Evolutionary conservation across 495 filamentous ascomycete genomes (phyloP), one percentile per base, ranked within the genome.

Genomic region (Aspergillus ostianus): DNA sequence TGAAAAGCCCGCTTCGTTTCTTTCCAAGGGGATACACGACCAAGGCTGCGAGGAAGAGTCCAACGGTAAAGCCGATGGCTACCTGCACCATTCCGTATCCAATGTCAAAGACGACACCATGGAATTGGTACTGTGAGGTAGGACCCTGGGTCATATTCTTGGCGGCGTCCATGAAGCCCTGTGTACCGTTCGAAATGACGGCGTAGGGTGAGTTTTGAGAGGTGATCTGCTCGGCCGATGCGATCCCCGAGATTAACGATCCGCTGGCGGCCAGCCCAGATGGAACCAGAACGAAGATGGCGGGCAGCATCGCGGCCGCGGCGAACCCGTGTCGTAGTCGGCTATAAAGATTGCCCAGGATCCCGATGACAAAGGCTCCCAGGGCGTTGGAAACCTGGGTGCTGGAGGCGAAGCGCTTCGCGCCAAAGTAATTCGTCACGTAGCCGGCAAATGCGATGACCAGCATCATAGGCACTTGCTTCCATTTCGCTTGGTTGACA

Each of bases 211-310:
- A 77, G 2, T 73, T 72, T 6, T 76, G 78, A 53, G 78, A 81
- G 13, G 84, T 88, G 57, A 98, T 85, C 65, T 91, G 82, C 66
- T 96, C 86, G 2, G 92, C 93, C 15, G 85, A 87, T n/a, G 84
- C 85, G 45, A 98, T 80, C 8, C 94, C 93, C n/a, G 84, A 86
- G 15, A 98, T 79, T 58, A 97, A 74, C 10, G 87, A 90, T 2
- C 93, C 93, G 30, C 85, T 85, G 5, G 91, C 92, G 0, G 94
- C 91, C 13, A 98, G 80, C 4, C 93, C 93, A 15, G 88, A 92
- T 3, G 93, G 93, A 6, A 98, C 94, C 55, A 94, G 90, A 6
- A 98, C 93, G 65, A 96, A 96, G 61, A 98, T 96, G 5, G 90
- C 93, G 1, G 93, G 93, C 0, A 98, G 75, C 75, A 98, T 89